Percentiles rank a stretch among this genome's conserved stretches.
Evolutionary conservation across 228 moss, liverwort and hornwort species (phyloP).

Genomic region (Sphagnum magellanicum): DNA sequence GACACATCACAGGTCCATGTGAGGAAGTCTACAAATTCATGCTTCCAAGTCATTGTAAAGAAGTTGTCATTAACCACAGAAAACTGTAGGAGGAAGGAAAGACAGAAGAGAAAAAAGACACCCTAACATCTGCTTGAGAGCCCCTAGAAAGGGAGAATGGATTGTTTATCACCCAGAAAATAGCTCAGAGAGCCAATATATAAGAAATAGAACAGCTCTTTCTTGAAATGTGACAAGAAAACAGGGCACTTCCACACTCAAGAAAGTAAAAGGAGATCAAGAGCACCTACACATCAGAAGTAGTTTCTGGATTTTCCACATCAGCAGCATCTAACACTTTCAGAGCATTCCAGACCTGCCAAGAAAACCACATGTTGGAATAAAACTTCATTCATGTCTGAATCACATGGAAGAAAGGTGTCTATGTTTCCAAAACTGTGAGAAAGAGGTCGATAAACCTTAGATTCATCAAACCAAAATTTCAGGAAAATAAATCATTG

Average conservation of each 20-base stretch:
- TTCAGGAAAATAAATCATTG: background rate
- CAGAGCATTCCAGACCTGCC: conserved; percentile 83
- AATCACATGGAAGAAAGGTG: background rate
- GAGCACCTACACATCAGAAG: conserved; percentile 32
- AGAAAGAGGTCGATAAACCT: background rate
- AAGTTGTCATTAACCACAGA: background rate
- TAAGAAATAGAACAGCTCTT: too few species aligned
- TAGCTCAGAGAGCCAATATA: too few species aligned
- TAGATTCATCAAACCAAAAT: background rate
- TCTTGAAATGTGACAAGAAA: background rate
- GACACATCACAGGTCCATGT: background rate
- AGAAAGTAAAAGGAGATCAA: background rate
- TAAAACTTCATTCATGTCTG: background rate
- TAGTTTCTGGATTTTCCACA: conserved; percentile 41
- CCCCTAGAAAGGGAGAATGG: background rate
- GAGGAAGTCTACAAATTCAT: background rate
- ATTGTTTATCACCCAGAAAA: background rate
- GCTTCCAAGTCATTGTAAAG: background rate
- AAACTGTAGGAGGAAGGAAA: background rate
- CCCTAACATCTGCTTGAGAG: background rate
- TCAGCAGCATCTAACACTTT: conserved; percentile 81
- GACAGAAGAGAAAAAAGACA: background rate
- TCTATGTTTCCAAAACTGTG: background rate
- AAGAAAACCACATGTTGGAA: conserved; percentile 2
- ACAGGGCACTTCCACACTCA: background rate